Evolutionary conservation across 345 rosid species (phyloP).

Genomic region (Geranium brycei): DNA sequence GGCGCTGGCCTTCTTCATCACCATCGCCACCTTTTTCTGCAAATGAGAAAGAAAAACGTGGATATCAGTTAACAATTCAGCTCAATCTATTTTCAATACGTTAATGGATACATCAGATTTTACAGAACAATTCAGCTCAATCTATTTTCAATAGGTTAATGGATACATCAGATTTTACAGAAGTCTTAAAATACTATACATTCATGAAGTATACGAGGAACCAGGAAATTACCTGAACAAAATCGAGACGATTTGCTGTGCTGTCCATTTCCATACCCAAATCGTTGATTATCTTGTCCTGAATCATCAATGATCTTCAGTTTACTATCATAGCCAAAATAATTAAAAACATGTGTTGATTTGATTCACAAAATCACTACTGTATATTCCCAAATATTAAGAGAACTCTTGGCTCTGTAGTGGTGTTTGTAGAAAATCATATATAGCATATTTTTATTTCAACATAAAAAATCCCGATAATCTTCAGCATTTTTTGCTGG

Average conservation of each 20-base stretch:
- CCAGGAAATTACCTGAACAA: conserved; percentile 62
- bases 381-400: no score
- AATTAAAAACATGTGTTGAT: no score
- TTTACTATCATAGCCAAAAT: no score
- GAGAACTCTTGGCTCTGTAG: background rate
- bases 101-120: background rate
- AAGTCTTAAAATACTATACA: background rate
- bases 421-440: no score
- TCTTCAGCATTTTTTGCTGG: background rate
- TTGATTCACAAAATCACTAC: background rate
- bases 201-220: conserved; percentile 1
- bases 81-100: no score
- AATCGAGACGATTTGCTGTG: conserved; percentile 82
- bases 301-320: conserved; percentile 1
- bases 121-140: background rate
- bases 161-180: background rate
- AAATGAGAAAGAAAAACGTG: conserved; percentile 4
- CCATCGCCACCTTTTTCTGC: conserved; percentile 96
- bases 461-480: background rate
- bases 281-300: conserved; percentile 82
- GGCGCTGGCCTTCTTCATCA: conserved; percentile 92
- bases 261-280: conserved; percentile 81
- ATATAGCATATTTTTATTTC: background rate
- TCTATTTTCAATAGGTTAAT: background rate
- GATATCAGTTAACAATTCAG: background rate